Conservation (phyloP, 1,139 yeast genomes). For the Hansenula sp. region DNA sequence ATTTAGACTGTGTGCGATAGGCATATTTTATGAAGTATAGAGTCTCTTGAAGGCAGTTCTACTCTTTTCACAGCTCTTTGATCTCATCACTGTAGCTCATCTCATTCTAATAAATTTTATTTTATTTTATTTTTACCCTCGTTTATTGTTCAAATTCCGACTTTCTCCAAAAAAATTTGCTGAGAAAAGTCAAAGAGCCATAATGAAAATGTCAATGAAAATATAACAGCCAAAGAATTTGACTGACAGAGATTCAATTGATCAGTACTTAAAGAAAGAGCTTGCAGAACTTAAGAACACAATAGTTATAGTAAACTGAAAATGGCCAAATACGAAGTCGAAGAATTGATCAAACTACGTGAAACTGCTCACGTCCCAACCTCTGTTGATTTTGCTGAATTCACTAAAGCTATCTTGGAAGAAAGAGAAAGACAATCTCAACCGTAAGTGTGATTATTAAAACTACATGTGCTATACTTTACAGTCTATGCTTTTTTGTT, state of each 20-base stretch:
- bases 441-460: slow-evolving; percentile 4
- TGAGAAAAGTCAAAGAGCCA: background rate
- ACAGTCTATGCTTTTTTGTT: background rate
- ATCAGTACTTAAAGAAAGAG: background rate
- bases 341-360: slow-evolving; percentile 57
- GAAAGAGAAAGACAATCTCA: slow-evolving; percentile 44
- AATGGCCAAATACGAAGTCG: slow-evolving; percentile 67
- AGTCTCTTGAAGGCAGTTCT: too few species aligned
- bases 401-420: slow-evolving; percentile 61
- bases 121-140: background rate
- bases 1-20: slow-evolving; percentile 66
- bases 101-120: background rate
- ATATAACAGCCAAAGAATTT: background rate
- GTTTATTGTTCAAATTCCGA: background rate
- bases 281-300: background rate
- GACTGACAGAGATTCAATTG: background rate
- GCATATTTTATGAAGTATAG: slow-evolving; percentile 56
- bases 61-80: background rate
- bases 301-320: background rate
- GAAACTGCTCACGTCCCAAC: slow-evolving; percentile 56
- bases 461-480: too few species aligned
- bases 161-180: background rate
- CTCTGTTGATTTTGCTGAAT: slow-evolving; percentile 60
- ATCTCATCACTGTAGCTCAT: background rate
- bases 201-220: background rate